A percentile compares a stretch with the other conserved stretches of the same genome.
Evolutionary conservation across 768 basidiomycete genomes (phyloP).

Genomic region (Lactifluus piperatus): DNA sequence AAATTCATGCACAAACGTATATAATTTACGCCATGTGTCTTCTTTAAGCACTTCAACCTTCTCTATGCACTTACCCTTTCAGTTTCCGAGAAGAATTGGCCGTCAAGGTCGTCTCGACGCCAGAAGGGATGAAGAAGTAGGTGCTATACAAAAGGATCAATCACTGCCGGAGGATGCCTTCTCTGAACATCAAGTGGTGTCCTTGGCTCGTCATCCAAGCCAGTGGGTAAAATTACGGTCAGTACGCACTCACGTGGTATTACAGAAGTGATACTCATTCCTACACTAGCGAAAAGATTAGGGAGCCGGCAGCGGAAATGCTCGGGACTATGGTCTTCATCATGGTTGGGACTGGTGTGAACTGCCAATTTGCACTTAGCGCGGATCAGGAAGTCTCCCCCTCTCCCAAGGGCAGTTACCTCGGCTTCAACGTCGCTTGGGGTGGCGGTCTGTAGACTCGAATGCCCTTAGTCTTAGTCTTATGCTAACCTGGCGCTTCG

Average conservation of each 20-base stretch:
- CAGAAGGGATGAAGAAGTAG: not conserved
- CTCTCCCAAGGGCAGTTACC: slow-evolving; percentile 21
- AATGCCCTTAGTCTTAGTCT: not conserved
- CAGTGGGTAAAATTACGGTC: slow-evolving; percentile 19
- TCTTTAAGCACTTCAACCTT: not conserved
- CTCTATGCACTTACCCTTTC: not conserved
- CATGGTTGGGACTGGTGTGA: slow-evolving; percentile 22
- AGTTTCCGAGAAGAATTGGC: not conserved
- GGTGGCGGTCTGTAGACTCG: slow-evolving; percentile 16
- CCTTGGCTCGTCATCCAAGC: slow-evolving; percentile 15
- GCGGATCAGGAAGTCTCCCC: slow-evolving; percentile 16
- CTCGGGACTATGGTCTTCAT: slow-evolving; percentile 25
- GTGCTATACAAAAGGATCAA: not conserved
- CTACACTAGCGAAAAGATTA: not conserved
- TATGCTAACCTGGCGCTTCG: not conserved
- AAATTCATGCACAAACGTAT: not conserved
- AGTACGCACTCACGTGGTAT: not conserved
- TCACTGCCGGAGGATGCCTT: not conserved
- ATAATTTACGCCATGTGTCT: not conserved
- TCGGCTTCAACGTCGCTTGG: slow-evolving; percentile 22
- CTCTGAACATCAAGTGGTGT: not conserved
- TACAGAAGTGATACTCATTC: not conserved
- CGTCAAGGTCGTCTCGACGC: not conserved
- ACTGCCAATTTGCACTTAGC: slow-evolving; percentile 23
- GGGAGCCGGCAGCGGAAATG: slow-evolving; percentile 24